Evolutionary conservation across 2,329 filamentous ascomycete species (phyloP).

Genomic region (Mycosphaerella arachidis): DNA sequence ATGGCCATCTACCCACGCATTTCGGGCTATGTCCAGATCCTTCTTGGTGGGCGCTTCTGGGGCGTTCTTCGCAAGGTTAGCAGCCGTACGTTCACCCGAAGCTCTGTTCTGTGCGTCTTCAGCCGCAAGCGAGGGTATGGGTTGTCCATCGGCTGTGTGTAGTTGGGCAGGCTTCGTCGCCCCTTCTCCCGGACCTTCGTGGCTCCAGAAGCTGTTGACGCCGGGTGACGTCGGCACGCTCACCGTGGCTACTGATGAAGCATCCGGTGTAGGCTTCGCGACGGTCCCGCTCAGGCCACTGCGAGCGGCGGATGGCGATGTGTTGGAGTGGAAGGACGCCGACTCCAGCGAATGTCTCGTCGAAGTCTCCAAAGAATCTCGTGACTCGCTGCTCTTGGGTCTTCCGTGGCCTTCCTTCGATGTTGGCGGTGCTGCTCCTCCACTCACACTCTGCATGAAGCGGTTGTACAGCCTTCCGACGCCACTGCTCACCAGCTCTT

Average conservation of each 20-base stretch:
- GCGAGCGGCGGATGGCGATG: conserved; percentile 16
- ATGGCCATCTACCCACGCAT: conserved; percentile 25
- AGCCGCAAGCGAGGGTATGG: conserved; percentile 11
- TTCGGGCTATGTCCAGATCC: conserved; percentile 25
- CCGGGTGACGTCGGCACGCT: conserved; percentile 22
- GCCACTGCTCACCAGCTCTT: conserved; percentile 36
- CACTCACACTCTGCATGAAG: conserved; percentile 50
- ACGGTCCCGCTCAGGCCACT: conserved; percentile 6
- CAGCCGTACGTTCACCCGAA: background rate
- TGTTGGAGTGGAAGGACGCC: conserved; percentile 17
- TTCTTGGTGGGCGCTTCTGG: conserved; percentile 17
- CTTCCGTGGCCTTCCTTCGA: conserved; percentile 20
- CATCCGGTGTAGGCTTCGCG: conserved; percentile 14
- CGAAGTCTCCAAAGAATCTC: conserved; percentile 12
- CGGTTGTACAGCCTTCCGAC: conserved; percentile 85
- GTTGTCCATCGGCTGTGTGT: conserved; percentile 17
- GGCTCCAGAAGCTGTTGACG: conserved; percentile 11
- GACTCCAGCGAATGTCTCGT: conserved; percentile 9
- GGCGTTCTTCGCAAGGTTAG: conserved; percentile 2
- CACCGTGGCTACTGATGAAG: conserved; percentile 15
- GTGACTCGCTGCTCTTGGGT: conserved; percentile 26
- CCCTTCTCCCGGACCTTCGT: conserved; percentile 9
- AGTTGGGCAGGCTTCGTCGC: conserved; percentile 12
- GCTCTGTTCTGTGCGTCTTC: conserved; percentile 7
- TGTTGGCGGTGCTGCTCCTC: conserved; percentile 13